phyloP scores from a whole-genome alignment of 164 flowering plant genomes.

The Annona cherimola region DNA sequence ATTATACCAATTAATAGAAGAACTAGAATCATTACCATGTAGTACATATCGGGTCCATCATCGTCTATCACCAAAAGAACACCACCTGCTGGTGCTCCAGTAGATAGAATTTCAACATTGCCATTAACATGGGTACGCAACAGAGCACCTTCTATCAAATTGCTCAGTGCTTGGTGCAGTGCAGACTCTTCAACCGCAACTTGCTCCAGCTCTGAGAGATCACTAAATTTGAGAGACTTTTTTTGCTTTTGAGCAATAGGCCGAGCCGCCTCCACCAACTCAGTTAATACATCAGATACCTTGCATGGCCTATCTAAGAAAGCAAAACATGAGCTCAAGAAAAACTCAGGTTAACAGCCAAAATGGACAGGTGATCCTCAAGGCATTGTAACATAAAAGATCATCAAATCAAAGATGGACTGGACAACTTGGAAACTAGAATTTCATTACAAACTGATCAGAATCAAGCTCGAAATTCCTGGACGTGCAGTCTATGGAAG shows the following conservation, averaged over 20 bases:
- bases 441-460: neutral
- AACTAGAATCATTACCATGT: slow-evolving; percentile 56
- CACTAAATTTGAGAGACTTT: slow-evolving; percentile 47
- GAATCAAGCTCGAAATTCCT: neutral
- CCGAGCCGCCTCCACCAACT: slow-evolving; percentile 64
- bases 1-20: neutral
- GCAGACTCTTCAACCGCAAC: slow-evolving; percentile 87
- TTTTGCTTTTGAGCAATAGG: slow-evolving; percentile 73
- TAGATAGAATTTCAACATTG: slow-evolving; percentile 60
- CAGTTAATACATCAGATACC: slow-evolving; percentile 64
- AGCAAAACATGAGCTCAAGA: slow-evolving; percentile 18
- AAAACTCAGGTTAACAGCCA: slow-evolving; percentile 3
- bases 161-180: slow-evolving; percentile 86
- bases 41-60: slow-evolving; percentile 97
- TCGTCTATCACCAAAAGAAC: slow-evolving; percentile 80
- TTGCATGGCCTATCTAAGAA: slow-evolving; percentile 91
- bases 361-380: slow-evolving; percentile 17
- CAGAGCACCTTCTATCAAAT: slow-evolving; percentile 87
- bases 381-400: neutral
- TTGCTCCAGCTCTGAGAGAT: slow-evolving; percentile 38
- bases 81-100: slow-evolving; percentile 83
- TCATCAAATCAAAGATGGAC: neutral
- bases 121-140: slow-evolving; percentile 80
- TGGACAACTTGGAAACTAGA: neutral
- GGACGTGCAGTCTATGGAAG: neutral